Evolutionary conservation across 73 alveolate species (phyloP), one percentile per base, ranked within the genome.

Genomic region (Paraurostyla sp.): DNA sequence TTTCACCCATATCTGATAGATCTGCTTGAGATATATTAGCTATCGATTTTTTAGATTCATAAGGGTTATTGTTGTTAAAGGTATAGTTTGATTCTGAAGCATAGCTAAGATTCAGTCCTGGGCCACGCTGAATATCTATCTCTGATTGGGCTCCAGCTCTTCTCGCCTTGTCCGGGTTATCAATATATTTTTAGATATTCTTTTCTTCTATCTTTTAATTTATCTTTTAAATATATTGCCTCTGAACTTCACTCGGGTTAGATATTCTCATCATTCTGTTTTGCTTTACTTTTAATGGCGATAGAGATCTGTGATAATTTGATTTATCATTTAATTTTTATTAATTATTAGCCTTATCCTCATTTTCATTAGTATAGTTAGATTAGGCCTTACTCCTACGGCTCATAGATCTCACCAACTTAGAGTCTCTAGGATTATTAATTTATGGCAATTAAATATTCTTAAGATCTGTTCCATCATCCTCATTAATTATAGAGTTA

Each of bases 31-130:
- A 65, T 16, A 18, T 36, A 13, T 33, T 65, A 22, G 58, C 82
- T 2, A 65, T 65, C 18, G 82, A 65, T 40, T 38, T 35, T 2
- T 56, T 18, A 38, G 35, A 13, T 42, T n/a, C n/a, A n/a, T n/a
- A n/a, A n/a, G n/a, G n/a, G n/a, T n/a, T n/a, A n/a, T n/a, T n/a
- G n/a, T n/a, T n/a, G n/a, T n/a, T n/a, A n/a, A n/a, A n/a, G n/a
- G 25, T 38, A 15, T 6, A 30, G 1, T 65, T 6, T 27, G 30
- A 20, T 54, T 35, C 69, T 54, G 76, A 59, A 7, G 41, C 41
- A 3, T 23, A 65, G 32, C 82, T 65, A 18, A 65, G 36, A 65
- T 65, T 65, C 58, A 65, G 41, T 15, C 82, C 41, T 65, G 35
- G 9, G 42, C 23, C 41, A 7, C 13, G 1, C 7, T 38, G 7